Base-by-base conservation (phyloP, 306 rosid species). In the Ziziphus jujuba region DNA sequence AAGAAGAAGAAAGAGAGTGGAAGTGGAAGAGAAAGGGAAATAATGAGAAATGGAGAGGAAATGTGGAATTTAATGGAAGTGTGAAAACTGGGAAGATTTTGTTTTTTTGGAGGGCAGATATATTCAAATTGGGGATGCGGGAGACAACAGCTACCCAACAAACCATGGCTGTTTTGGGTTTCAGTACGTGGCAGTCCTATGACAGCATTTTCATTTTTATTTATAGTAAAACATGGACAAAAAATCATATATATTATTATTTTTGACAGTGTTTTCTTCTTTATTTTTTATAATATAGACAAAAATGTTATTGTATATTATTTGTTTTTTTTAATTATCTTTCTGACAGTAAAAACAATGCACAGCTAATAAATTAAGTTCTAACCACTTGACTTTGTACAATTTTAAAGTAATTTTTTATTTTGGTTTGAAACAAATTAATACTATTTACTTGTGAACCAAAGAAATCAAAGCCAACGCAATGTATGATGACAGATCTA, bases 141-240 rank as follows among this genome's bases (percentile, higher is more conserved):
- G 75, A 84, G 96, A 89, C 96, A 92, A 84, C 80, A 78, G 82
- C 97, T 79, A 92, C 31, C 49, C 63, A 76, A 92, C 98, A 92
- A 86, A 74, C 35, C 20, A 53, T 45, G 81, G 79, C 85, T 79
- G 82, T 66, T 84, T 85, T 81, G 74, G 76, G 72, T 76, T 89
- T 87, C 87, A 70, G 91, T 28, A 67, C 51, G 60, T 67, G 49
- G 20, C 52, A 3, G 44, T 48, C 11, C 61, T 55, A 38, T 59
- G 57, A n/a, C 59, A 2, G 31, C 48, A 3, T 57, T 67, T 49
- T 38, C 53, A 0, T 49, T 21, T 10, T 53, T 34, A 15, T 66
- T 6, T 19, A n/a, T n/a, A n/a, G n/a, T 15, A 49, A 1, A n/a
- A 49, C 16, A 40, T 40, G 45, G 45, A 40, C 45, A 40, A 40